A percentile compares a stretch with the other conserved stretches of the same genome.
phyloP scores from a whole-genome alignment of 768 basidiomycete species.

The Pulveroboletus sp. region DNA sequence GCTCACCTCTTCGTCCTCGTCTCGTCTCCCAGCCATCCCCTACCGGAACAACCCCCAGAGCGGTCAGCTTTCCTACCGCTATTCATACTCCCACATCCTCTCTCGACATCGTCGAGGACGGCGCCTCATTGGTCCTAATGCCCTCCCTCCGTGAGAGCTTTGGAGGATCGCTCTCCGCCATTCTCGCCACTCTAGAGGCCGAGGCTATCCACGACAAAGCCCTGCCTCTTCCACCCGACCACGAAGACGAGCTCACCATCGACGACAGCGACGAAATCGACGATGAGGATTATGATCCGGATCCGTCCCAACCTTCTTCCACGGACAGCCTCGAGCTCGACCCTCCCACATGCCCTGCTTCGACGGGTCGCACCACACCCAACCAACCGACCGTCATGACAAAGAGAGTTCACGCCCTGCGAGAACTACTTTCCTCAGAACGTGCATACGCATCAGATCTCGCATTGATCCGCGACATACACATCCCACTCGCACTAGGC shows the following conservation, averaged over 20 bases:
- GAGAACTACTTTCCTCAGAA: conserved; percentile 75
- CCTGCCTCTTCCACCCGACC: conserved; percentile 26
- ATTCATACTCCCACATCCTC: background rate
- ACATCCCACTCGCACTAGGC: conserved; percentile 77
- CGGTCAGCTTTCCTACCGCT: background rate
- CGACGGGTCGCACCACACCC: conserved; percentile 17
- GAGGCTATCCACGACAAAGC: conserved; percentile 30
- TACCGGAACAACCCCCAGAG: conserved; percentile 8
- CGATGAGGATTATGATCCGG: conserved; percentile 27
- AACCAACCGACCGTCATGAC: conserved; percentile 39
- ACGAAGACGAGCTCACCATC: conserved; percentile 20
- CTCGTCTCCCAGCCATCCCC: conserved; percentile 12
- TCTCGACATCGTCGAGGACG: conserved; percentile 12
- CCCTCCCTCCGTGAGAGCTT: conserved; percentile 29
- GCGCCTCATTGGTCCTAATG: conserved; percentile 20
- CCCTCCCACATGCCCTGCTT: conserved; percentile 1
- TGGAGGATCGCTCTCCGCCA: conserved; percentile 29
- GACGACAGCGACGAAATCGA: conserved; percentile 22
- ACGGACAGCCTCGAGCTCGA: conserved; percentile 25
- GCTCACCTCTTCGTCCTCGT: conserved; percentile 30
- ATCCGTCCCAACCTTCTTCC: conserved; percentile 23
- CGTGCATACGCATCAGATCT: conserved; percentile 82
- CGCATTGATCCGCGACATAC: conserved; percentile 68
- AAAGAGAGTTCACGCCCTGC: conserved; percentile 73
- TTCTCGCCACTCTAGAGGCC: conserved; percentile 29